Conservation (phyloP, 140 eudicot genomes). For the Erigeron philadelphicus region DNA sequence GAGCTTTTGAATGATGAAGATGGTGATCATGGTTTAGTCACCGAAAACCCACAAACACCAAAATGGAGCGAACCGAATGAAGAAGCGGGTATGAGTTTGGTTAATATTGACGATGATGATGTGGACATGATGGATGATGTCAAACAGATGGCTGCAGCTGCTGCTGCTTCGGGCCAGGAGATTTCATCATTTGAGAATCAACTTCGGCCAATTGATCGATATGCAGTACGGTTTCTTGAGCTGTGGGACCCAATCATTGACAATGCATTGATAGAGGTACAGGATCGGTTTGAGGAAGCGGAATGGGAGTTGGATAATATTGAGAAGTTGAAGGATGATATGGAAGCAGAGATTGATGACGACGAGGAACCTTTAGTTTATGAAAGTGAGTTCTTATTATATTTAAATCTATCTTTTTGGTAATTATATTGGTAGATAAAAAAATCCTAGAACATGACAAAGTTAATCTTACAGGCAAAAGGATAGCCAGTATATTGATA, state of each 20-base stretch:
- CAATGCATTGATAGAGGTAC: conserved; percentile 47
- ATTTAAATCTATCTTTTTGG: not conserved
- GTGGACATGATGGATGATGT: conserved; percentile 91
- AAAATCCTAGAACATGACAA: no score
- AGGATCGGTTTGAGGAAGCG: conserved; percentile 59
- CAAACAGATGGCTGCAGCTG: conserved; percentile 93
- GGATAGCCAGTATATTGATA: no score
- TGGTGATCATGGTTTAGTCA: conserved; percentile 37
- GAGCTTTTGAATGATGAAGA: conserved; percentile 82
- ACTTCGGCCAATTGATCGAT: conserved; percentile 86
- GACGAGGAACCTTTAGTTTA: conserved; percentile 94
- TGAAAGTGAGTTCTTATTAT: conserved; percentile 64
- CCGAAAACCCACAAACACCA: conserved; percentile 30
- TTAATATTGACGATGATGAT: conserved; percentile 60
- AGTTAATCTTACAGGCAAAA: no score
- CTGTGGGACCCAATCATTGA: conserved; percentile 89
- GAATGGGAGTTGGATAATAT: conserved; percentile 98
- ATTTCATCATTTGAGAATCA: conserved; percentile 72
- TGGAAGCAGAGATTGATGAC: conserved; percentile 96
- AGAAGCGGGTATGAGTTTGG: conserved; percentile 41
- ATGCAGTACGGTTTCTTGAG: conserved; percentile 88
- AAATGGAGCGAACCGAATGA: conserved; percentile 41
- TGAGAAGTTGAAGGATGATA: conserved; percentile 93
- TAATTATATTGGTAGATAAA: no score
- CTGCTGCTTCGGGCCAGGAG: conserved; percentile 71